Evolutionary conservation across 2,329 filamentous ascomycete genomes (phyloP), one percentile per base, ranked within the genome.

Genomic region (Raffaelea albimanens): DNA sequence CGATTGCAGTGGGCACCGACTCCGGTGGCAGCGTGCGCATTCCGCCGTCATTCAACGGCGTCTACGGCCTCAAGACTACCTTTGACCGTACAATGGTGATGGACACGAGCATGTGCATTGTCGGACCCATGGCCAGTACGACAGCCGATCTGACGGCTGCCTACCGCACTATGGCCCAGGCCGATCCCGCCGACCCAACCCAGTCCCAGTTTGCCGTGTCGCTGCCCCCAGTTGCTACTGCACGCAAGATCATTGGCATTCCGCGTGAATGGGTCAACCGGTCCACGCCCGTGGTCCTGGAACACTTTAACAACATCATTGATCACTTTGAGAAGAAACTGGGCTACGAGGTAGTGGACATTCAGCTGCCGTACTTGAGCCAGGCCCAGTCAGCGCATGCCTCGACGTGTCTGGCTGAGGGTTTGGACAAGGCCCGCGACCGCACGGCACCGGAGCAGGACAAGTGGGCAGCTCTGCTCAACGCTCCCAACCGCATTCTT

Each of bases 1-100:
- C 87, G n/a, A 80, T 88, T 52, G 76, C 79, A 1, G 69, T 90
- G 22, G 87, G 85, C 34, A 83, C 82, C 5, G 86, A 91, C 56
- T 83, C 85, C 2, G 62, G 86, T 34, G 86, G 86, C 50, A 86
- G 81, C 51, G 76, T 87, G 48, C 80, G 87, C 36, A 77, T 93
- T 34, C 87, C 87, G 0, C 68, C 81, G 1, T 73, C 75, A 29
- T 91, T 85, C 67, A 93, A 87, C 61, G 87, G 87, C 43, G 65
- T 87, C 20, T 95, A 84, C 63, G 88, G 88, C 2, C 72, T 95
- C 50, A 95, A 95, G 64, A 72, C 87, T 1, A 82, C 79, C 0
- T 84, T 93, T 59, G 77, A 83, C 58, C 82, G 88, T 34, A 75
- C 85, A 5, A 75, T 76, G 40, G 70, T 66, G 49, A 70, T 72